A percentile compares a stretch with the other conserved stretches of the same genome.
Conservation (phyloP, 352 stramenopile genomes). For the Peronospora belbahrii region DNA sequence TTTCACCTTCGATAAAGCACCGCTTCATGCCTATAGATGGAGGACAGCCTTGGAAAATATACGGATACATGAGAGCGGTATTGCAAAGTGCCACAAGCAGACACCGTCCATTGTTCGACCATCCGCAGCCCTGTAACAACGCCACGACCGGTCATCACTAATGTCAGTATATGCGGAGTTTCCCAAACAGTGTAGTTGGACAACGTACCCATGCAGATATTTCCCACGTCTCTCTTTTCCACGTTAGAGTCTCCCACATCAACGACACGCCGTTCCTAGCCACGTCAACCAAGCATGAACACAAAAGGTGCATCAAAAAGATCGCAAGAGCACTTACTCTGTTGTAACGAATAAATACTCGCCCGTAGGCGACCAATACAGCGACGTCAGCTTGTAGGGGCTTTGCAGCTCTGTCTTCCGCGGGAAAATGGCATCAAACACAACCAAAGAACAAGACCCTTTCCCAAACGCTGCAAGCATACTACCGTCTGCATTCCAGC, state of each 20-base stretch:
- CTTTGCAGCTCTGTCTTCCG: constrained; percentile 58
- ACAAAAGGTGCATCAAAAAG: neutral
- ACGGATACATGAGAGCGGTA: constrained; percentile 53
- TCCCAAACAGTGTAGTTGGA: neutral
- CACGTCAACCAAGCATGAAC: neutral
- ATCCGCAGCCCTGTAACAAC: constrained; percentile 43
- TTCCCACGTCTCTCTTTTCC: constrained; percentile 76
- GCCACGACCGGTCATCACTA: neutral
- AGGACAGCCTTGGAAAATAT: constrained; percentile 49
- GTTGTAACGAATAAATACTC: constrained; percentile 76
- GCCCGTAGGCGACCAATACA: constrained; percentile 77
- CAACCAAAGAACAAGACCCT: constrained; percentile 37
- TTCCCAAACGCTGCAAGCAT: constrained; percentile 50
- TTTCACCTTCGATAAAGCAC: neutral
- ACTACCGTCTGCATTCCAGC: constrained; percentile 67
- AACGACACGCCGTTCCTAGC: constrained; percentile 46
- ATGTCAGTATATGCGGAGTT: neutral
- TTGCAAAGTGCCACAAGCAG: constrained; percentile 61
- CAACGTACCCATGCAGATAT: constrained; percentile 43
- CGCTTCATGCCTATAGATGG: constrained; percentile 45
- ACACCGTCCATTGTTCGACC: constrained; percentile 62
- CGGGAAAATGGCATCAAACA: constrained; percentile 55
- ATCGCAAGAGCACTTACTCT: constrained; percentile 30
- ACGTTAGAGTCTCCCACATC: constrained; percentile 76
- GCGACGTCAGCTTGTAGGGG: constrained; percentile 31